Evolutionary conservation across 345 rosid species (phyloP), one percentile per base, ranked within the genome.

Genomic region (Hibiscus mutabilis): DNA sequence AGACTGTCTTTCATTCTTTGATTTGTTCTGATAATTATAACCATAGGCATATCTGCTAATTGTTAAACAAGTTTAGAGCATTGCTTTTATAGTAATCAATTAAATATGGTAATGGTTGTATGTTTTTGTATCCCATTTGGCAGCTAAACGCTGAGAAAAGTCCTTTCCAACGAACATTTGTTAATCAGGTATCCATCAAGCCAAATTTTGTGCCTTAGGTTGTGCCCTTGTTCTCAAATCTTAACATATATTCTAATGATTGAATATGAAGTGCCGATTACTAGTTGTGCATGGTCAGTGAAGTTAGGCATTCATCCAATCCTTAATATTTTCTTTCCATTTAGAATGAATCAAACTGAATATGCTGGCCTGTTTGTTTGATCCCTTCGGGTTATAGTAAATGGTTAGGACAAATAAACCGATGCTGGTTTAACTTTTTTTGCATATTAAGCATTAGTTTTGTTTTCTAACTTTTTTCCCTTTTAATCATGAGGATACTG

Each of bases 81-180:
- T 22, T 44, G 37, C 19, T 66, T 65, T 44, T 19, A 6, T 53
- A 6, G 15, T 76, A 60, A 25, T 57, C 44, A 49, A 61, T 24
- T 31, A 40, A 31, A 35, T 67, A 61, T 69, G 42, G 52, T 69
- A 56, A 76, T 60, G 40, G 27, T 61, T 44, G 55, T 51, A n/a
- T 13, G 11, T 47, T 52, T 77, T 40, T 44, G 52, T 8, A 72
- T 53, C 40, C 60, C 3, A 0, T 58, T 24, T 79, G 78, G 81
- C 95, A 94, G 98, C 82, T 94, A 49, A 94, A 91, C 84, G 87
- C 80, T 14, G 96, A 90, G 77, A 94, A 90, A 81, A 94, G 96
- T 74, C 98, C 97, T 42, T 94, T 91, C 71, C 98, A 94, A 71
- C 80, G 98, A 70, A 90, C 96, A 65, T 94, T 94, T 84, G 97